A percentile compares a stretch with the other conserved stretches of the same genome.
phyloP scores from a whole-genome alignment of 1,139 yeast genomes.

The Candida pseudocylindracea region DNA sequence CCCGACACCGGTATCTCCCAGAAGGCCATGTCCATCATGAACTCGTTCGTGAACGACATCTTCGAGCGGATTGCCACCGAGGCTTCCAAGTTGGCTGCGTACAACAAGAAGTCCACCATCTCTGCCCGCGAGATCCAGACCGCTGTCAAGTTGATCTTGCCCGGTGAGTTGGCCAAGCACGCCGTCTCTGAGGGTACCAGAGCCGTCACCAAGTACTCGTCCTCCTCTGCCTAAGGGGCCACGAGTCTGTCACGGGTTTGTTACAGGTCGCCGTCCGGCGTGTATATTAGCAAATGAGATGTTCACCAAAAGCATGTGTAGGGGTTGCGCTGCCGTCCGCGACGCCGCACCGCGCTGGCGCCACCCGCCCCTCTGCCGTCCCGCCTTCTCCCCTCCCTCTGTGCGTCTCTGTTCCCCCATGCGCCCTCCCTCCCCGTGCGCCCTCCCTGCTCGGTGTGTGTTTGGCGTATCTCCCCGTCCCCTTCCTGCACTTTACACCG shows the following conservation, averaged over 20 bases:
- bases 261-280: no score
- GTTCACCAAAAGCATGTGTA: no score
- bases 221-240: conserved; percentile 31
- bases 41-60: conserved; percentile 94
- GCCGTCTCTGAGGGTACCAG: conserved; percentile 99
- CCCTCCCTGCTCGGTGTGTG: no score
- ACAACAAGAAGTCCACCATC: conserved; percentile 97
- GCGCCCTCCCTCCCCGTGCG: no score
- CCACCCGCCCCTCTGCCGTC: no score
- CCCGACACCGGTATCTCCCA: conserved; percentile 99
- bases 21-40: conserved; percentile 98
- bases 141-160: conserved; percentile 96
- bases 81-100: conserved; percentile 98
- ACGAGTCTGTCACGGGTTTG: neutral
- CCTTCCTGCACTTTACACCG: no score
- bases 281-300: neutral
- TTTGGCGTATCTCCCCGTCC: no score
- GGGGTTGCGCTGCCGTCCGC: no score
- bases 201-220: conserved; percentile 98
- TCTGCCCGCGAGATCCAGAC: conserved; percentile 99
- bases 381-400: no score
- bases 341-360: no score
- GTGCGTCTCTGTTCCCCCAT: no score
- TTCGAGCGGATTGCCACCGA: conserved; percentile 92
- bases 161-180: conserved; percentile 99